Evolutionary conservation across 805 yeast species (phyloP), one percentile per base, ranked within the genome.

Genomic region (Suhomyces vadensis): DNA sequence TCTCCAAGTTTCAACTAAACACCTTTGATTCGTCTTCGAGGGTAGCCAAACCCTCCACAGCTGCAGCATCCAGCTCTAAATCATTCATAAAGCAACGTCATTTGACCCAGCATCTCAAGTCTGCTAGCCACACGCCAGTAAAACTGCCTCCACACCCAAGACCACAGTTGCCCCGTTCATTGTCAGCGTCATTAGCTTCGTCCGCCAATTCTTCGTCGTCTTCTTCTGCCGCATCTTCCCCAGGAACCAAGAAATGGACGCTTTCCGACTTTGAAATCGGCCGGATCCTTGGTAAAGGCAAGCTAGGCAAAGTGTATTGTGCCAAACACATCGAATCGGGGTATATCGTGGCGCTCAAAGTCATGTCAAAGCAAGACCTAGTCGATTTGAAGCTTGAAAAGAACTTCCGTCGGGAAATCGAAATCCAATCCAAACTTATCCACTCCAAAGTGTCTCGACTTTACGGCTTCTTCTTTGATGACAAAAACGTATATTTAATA

Each of bases 281-380:
- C 13, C 78, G 83, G 42, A 82, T 85, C 45, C 73, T 92, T 39
- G 99, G 98, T 0, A 89, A 87, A 59, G 99, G 99, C 5, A 89
- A 90, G 62, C 83, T 91, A 56, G 99, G 99, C 6, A 82, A 81
- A 55, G 98, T 94, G 1, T 91, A 89, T 64, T 87, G 96, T 59
- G 97, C 85, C 6, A 75, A 77, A 44, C 97, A 90, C 60, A 82
- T 78, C 51, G 57, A 67, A 26, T 77, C 88, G 0, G 95, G 95
- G 1, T 87, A 79, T 58, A 74, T 92, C 1, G 87, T 95, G 61
- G 99, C 99, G 1, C 67, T 92, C 55, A 92, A 94, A 60, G 94
- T 85, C 3, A 88, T 94, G 97, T 82, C 83, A 47, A 92, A 90
- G 64, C 73, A 74, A 42, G 97, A 91, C 51, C 72, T 92, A 43